A percentile compares a stretch with the other conserved stretches of the same genome.
Conservation (phyloP, 352 stramenopile genomes). For the Phytopythium helicoides region DNA sequence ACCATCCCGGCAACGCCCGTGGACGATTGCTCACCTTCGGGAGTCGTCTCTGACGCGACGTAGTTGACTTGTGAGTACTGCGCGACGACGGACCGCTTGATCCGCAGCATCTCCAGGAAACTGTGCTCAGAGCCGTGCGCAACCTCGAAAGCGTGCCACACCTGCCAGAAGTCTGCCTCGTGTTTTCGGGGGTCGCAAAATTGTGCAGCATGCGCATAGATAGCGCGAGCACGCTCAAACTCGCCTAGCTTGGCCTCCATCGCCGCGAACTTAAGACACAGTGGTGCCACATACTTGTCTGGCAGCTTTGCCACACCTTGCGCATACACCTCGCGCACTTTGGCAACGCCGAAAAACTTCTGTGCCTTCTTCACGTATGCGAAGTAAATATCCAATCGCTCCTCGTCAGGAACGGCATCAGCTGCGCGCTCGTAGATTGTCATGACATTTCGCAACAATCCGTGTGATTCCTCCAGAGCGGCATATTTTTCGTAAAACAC, state of each 20-base stretch:
- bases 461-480: slow-evolving; percentile 96
- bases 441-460: slow-evolving; percentile 95
- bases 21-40: slow-evolving; percentile 14
- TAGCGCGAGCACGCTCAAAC: slow-evolving; percentile 94
- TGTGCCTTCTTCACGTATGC: slow-evolving; percentile 95
- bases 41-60: slow-evolving; percentile 93
- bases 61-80: slow-evolving; percentile 97
- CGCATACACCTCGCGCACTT: slow-evolving; percentile 97
- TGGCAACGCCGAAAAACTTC: slow-evolving; percentile 95
- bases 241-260: slow-evolving; percentile 97
- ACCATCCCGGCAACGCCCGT: slow-evolving; percentile 54
- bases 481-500: slow-evolving; percentile 85
- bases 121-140: slow-evolving; percentile 97
- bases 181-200: slow-evolving; percentile 96
- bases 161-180: slow-evolving; percentile 94
- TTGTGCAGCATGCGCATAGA: slow-evolving; percentile 96
- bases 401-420: slow-evolving; percentile 73
- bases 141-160: slow-evolving; percentile 96
- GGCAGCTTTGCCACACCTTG: slow-evolving; percentile 91
- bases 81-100: slow-evolving; percentile 96
- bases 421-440: slow-evolving; percentile 95
- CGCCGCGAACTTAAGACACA: slow-evolving; percentile 96
- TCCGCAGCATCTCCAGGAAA: slow-evolving; percentile 98
- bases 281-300: slow-evolving; percentile 88
- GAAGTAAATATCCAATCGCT: slow-evolving; percentile 94